These are phyloP conservation scores for Linum trigynum DNA, from an alignment of 345 rosid species.

Conservation along the genomic window DNA sequence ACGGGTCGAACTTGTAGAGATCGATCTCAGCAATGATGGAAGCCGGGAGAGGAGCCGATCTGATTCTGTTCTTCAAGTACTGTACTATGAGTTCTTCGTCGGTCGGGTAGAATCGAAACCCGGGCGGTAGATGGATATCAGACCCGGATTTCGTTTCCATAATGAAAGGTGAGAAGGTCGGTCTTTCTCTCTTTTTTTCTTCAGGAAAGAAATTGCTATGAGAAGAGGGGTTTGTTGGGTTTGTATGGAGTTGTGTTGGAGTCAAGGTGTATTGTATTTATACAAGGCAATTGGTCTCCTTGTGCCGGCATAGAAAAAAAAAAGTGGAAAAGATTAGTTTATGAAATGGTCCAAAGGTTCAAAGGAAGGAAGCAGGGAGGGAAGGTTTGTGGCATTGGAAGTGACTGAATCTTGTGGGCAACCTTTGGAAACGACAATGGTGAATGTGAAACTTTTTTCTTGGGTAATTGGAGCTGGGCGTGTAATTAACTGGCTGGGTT, in stretches of 20 bases:
- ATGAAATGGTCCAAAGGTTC: too few relatives aligned
- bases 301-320: too few relatives aligned
- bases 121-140: conserved; percentile 33
- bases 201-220: too few relatives aligned
- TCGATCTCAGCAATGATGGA: conserved; percentile 40
- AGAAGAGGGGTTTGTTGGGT: too few relatives aligned
- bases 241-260: too few relatives aligned
- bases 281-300: too few relatives aligned
- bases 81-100: conserved; percentile 45
- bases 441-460: neutral
- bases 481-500: too few relatives aligned
- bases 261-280: too few relatives aligned
- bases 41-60: conserved; percentile 37
- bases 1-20: conserved; percentile 37
- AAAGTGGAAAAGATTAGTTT: too few relatives aligned
- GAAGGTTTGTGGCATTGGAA: too few relatives aligned
- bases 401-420: too few relatives aligned
- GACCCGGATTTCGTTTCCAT: conserved; percentile 21
- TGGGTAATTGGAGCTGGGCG: neutral
- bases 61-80: conserved; percentile 32
- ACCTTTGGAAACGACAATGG: neutral
- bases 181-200: too few relatives aligned
- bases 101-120: conserved; percentile 42
- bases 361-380: neutral
- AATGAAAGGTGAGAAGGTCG: neutral